A percentile compares a stretch with the other conserved stretches of the same genome.
Evolutionary conservation across 2,329 filamentous ascomycete species (phyloP).

Genomic region (Pezicula rhizophila): DNA sequence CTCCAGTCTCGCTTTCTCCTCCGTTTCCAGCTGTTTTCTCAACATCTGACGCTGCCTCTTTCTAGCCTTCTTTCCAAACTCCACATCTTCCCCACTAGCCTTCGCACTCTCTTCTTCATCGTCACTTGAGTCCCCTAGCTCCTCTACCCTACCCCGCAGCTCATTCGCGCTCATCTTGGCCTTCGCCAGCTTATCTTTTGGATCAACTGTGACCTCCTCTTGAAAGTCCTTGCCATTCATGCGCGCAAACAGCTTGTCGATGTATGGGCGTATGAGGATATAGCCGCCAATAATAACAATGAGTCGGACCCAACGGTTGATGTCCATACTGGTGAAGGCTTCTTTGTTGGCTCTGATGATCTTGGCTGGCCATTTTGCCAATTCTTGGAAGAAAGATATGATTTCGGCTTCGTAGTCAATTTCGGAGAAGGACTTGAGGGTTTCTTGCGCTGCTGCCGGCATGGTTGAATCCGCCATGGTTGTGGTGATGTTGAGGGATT

Average conservation of each 20-base stretch:
- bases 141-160: slow-evolving; percentile 44
- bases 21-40: slow-evolving; percentile 56
- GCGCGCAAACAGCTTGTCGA: slow-evolving; percentile 61
- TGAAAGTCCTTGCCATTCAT: slow-evolving; percentile 58
- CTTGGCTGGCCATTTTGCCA: slow-evolving; percentile 14
- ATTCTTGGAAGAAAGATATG: neutral
- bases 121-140: slow-evolving; percentile 46
- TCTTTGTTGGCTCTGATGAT: slow-evolving; percentile 42
- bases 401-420: neutral
- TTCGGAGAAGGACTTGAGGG: neutral
- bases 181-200: slow-evolving; percentile 43
- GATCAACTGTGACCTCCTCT: slow-evolving; percentile 45
- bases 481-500: neutral
- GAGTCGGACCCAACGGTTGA: slow-evolving; percentile 59
- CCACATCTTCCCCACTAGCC: slow-evolving; percentile 20
- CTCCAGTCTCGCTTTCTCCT: slow-evolving; percentile 47
- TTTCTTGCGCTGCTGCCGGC: neutral
- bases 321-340: slow-evolving; percentile 44
- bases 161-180: slow-evolving; percentile 59
- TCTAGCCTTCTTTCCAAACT: slow-evolving; percentile 67
- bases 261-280: slow-evolving; percentile 65
- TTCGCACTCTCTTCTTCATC: slow-evolving; percentile 37
- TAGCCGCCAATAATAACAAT: slow-evolving; percentile 68
- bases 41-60: slow-evolving; percentile 62
- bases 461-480: slow-evolving; percentile 4